A percentile compares a stretch with the other conserved stretches of the same genome.
These are phyloP conservation scores for Cryomyces minteri DNA, from an alignment of 495 filamentous ascomycete genomes.

Conservation along the genomic window DNA sequence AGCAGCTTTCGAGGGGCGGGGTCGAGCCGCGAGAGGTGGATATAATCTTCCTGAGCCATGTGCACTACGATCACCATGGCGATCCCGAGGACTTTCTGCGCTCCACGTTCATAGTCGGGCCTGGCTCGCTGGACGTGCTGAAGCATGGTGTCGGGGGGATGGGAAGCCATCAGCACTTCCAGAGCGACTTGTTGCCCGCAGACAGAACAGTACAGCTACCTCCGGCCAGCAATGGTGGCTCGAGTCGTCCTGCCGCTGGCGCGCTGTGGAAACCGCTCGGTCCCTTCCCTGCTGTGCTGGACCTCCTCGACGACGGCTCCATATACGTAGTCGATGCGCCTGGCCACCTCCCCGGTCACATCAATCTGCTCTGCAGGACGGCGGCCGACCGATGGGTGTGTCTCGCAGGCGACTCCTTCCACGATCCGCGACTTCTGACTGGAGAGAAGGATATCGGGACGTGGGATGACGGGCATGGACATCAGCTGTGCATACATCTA, in stretches of 20 bases:
- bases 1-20: slow-evolving; percentile 17
- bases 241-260: background rate
- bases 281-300: slow-evolving; percentile 13
- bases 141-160: slow-evolving; percentile 12
- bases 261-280: slow-evolving; percentile 12
- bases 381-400: slow-evolving; percentile 15
- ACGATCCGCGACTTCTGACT: slow-evolving; percentile 17
- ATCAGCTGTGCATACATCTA: slow-evolving; percentile 16
- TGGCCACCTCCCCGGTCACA: slow-evolving; percentile 18
- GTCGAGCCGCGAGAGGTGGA: slow-evolving; percentile 20
- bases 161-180: slow-evolving; percentile 17
- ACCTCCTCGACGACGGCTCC: slow-evolving; percentile 17
- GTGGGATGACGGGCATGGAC: slow-evolving; percentile 13
- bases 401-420: slow-evolving; percentile 20
- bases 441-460: slow-evolving; percentile 18
- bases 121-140: slow-evolving; percentile 25
- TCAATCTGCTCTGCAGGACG: slow-evolving; percentile 17
- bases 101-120: slow-evolving; percentile 27
- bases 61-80: slow-evolving; percentile 35
- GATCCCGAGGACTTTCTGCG: slow-evolving; percentile 25
- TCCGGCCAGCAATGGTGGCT: background rate
- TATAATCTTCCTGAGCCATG: slow-evolving; percentile 27
- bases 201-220: slow-evolving; percentile 16
- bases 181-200: slow-evolving; percentile 14
- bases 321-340: slow-evolving; percentile 18